These are phyloP conservation scores for Aaosphaeria arxii DNA, from an alignment of 2,329 filamentous ascomycete species.

Conservation along the genomic window DNA sequence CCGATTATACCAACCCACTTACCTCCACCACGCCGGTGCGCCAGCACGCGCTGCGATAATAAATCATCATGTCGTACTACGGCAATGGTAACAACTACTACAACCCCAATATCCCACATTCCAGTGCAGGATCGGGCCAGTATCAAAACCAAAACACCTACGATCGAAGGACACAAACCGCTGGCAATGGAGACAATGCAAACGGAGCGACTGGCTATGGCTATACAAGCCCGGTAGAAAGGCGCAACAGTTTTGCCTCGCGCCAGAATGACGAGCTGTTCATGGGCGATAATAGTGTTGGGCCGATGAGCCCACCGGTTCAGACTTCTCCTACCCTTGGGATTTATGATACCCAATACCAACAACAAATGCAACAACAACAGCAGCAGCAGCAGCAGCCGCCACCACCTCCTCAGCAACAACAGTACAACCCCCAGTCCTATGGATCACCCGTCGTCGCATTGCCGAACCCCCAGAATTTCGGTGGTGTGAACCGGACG, in stretches of 20 bases:
- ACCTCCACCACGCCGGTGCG: conserved; percentile 1
- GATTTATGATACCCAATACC: conserved; percentile 35
- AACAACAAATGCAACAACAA: conserved; percentile 30
- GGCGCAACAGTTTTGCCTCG: conserved; percentile 32
- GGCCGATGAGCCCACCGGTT: conserved; percentile 20
- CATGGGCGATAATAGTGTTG: conserved; percentile 43
- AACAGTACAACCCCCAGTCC: conserved; percentile 61
- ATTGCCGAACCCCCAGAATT: conserved; percentile 64
- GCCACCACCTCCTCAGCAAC: conserved; percentile 32
- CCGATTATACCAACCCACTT: conserved; percentile 11
- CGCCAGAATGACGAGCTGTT: conserved; percentile 61
- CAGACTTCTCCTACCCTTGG: conserved; percentile 24
- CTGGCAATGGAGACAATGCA: conserved; percentile 72
- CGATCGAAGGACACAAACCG: conserved; percentile 62
- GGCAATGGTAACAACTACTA: conserved; percentile 54
- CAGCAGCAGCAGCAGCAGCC: conserved; percentile 41
- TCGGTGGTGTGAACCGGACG: conserved; percentile 38
- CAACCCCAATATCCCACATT: conserved; percentile 41
- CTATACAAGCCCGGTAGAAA: conserved; percentile 34
- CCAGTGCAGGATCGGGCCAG: conserved; percentile 32
- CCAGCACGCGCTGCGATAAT: background rate
- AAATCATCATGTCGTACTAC: conserved; percentile 53
- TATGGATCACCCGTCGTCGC: conserved; percentile 47
- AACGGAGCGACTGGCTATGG: conserved; percentile 45
- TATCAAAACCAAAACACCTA: conserved; percentile 36